Conservation (phyloP, 2,329 filamentous ascomycete species). For the Ceratocystis variospora region DNA sequence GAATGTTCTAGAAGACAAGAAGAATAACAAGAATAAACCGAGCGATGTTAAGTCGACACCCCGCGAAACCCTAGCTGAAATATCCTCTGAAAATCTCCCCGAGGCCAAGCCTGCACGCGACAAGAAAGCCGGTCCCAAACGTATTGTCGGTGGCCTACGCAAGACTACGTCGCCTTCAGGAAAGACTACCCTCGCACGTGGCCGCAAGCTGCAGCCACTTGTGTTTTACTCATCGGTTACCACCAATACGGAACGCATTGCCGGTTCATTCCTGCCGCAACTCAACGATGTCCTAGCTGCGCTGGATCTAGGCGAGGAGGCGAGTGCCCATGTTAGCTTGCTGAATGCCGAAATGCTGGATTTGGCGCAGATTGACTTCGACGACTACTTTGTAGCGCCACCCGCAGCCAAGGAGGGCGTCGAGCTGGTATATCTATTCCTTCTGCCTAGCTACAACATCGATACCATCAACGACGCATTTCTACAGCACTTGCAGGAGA, state of each 20-base stretch:
- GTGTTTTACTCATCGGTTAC: constrained; percentile 87
- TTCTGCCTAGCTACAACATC: constrained; percentile 89
- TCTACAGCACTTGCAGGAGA: constrained; percentile 75
- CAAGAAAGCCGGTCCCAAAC: constrained; percentile 27
- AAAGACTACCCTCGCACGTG: constrained; percentile 22
- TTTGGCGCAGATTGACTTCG: constrained; percentile 74
- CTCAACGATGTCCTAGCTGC: constrained; percentile 40
- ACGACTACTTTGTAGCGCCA: constrained; percentile 75
- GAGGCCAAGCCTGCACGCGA: constrained; percentile 23
- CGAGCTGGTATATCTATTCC: constrained; percentile 66
- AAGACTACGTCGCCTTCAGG: constrained; percentile 21
- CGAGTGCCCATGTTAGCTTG: constrained; percentile 26
- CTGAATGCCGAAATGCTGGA: constrained; percentile 55
- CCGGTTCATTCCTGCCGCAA: constrained; percentile 45
- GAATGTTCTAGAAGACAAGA: constrained; percentile 25
- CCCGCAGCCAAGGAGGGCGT: constrained; percentile 46
- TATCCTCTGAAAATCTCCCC: neutral
- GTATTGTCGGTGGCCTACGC: constrained; percentile 35
- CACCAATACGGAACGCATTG: constrained; percentile 63
- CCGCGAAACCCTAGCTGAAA: constrained; percentile 11
- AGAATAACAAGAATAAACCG: constrained; percentile 5
- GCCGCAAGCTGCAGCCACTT: constrained; percentile 50
- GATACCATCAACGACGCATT: constrained; percentile 83
- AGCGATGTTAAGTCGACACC: neutral
- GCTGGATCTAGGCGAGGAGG: constrained; percentile 26